Percentiles rank a stretch among this genome's conserved stretches.
Conservation (phyloP, 2,329 filamentous ascomycete species). For the Colletotrichum horii region DNA sequence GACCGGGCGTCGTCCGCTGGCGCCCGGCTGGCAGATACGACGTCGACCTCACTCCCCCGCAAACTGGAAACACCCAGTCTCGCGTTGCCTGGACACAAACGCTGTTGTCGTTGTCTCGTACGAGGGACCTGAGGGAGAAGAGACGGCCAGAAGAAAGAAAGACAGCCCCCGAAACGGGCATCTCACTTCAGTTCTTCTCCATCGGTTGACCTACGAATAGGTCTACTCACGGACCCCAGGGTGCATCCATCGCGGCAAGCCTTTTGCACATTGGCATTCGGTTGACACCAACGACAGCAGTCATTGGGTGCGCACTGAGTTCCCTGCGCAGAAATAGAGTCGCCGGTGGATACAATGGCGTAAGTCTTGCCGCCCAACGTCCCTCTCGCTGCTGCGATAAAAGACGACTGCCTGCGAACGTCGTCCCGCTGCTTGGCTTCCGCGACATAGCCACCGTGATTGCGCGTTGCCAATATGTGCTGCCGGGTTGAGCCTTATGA, state of each 20-base stretch:
- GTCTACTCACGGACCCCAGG: background rate
- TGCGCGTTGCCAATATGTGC: constrained; percentile 9
- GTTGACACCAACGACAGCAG: background rate
- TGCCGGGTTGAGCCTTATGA: background rate
- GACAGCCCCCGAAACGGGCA: background rate
- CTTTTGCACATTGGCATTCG: background rate
- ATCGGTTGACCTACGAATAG: background rate
- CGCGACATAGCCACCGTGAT: constrained; percentile 16
- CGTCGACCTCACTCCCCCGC: background rate
- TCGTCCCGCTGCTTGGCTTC: constrained; percentile 5
- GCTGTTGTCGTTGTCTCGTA: background rate
- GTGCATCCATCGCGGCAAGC: background rate
- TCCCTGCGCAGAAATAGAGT: constrained; percentile 8
- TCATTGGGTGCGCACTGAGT: background rate
- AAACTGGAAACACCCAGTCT: background rate
- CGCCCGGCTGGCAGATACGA: background rate
- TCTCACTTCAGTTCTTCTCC: background rate
- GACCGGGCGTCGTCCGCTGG: background rate
- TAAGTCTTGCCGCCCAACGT: constrained; percentile 13
- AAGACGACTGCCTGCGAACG: background rate
- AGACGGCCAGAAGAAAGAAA: background rate
- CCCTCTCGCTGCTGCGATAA: background rate
- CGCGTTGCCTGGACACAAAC: constrained; percentile 6
- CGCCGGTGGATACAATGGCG: constrained; percentile 12
- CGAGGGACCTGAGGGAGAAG: background rate